Conservation (phyloP, 805 yeast species). For the Debaryomyces tyrocola region DNA sequence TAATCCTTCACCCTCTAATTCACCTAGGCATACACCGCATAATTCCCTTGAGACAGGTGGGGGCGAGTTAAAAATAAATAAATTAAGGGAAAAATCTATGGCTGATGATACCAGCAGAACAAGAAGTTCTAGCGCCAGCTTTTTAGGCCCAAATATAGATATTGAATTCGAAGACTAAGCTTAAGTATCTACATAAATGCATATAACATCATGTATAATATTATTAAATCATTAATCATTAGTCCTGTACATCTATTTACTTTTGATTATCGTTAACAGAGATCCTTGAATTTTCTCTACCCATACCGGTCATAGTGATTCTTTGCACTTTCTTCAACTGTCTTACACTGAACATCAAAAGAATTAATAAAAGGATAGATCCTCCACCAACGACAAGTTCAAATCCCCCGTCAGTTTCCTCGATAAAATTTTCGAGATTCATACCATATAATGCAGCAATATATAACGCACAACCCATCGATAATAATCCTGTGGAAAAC, state of each 20-base stretch:
- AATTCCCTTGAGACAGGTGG: slow-evolving; percentile 6
- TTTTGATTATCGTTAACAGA: no score
- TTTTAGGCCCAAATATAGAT: slow-evolving; percentile 24
- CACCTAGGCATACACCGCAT: slow-evolving; percentile 31
- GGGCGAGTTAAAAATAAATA: slow-evolving; percentile 1
- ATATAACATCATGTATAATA: background rate
- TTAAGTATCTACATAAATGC: background rate
- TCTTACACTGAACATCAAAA: slow-evolving; percentile 56
- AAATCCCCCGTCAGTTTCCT: slow-evolving; percentile 76
- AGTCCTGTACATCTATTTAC: no score
- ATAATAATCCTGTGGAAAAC: slow-evolving; percentile 79
- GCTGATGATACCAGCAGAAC: slow-evolving; percentile 9
- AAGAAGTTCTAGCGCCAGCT: slow-evolving; percentile 21
- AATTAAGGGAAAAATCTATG: background rate
- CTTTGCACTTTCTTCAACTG: slow-evolving; percentile 66
- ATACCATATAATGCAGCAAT: slow-evolving; percentile 90
- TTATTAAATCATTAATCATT: background rate
- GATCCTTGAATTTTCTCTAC: slow-evolving; percentile 4
- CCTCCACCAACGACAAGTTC: slow-evolving; percentile 42
- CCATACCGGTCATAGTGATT: slow-evolving; percentile 61
- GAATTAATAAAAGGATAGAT: slow-evolving; percentile 38
- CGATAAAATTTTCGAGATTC: slow-evolving; percentile 92
- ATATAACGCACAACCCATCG: slow-evolving; percentile 78
- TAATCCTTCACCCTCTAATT: slow-evolving; percentile 35
- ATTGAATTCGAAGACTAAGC: slow-evolving; percentile 26